Percentiles rank a stretch among this genome's conserved stretches.
Evolutionary conservation across 371 early-diverging fungal genomes (phyloP).

Genomic region (Rhizomucor pusillus): DNA sequence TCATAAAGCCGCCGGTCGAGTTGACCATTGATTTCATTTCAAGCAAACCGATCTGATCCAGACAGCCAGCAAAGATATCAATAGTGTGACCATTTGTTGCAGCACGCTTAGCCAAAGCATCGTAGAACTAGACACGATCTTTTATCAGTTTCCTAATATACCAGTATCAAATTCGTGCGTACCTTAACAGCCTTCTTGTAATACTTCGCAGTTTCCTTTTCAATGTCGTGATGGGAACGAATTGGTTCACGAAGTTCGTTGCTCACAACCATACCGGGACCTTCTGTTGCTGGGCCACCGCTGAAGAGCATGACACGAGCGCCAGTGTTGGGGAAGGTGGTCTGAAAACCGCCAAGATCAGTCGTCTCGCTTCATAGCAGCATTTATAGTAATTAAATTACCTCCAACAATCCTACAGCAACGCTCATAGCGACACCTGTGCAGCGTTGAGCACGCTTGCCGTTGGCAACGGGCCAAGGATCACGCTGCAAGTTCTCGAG

Average conservation of each 20-base stretch:
- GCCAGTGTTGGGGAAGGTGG: conserved; percentile 91
- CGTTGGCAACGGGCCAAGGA: conserved; percentile 98
- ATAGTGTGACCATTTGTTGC: conserved; percentile 58
- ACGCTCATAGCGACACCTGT: conserved; percentile 98
- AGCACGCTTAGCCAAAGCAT: conserved; percentile 85
- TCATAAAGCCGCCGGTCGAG: conserved; percentile 94
- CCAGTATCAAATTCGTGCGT: conserved; percentile 3
- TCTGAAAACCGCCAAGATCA: conserved; percentile 25
- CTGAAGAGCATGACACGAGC: conserved; percentile 96
- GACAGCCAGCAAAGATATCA: conserved; percentile 53
- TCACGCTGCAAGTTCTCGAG: conserved; percentile 96
- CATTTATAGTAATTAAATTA: conserved; percentile 13
- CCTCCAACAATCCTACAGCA: conserved; percentile 94
- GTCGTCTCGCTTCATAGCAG: neutral
- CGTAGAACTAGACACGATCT: conserved; percentile 76
- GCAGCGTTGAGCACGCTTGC: conserved; percentile 94
- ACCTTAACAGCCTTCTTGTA: conserved; percentile 89
- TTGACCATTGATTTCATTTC: conserved; percentile 97
- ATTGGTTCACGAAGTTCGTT: conserved; percentile 93
- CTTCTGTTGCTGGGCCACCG: conserved; percentile 98
- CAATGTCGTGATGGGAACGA: conserved; percentile 97
- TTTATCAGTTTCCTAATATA: neutral
- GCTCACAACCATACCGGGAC: conserved; percentile 97
- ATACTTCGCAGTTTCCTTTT: conserved; percentile 92
- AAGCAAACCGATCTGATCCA: conserved; percentile 72